Conservation (phyloP, 306 rosid genomes). For the Dalbergia oliveri region DNA sequence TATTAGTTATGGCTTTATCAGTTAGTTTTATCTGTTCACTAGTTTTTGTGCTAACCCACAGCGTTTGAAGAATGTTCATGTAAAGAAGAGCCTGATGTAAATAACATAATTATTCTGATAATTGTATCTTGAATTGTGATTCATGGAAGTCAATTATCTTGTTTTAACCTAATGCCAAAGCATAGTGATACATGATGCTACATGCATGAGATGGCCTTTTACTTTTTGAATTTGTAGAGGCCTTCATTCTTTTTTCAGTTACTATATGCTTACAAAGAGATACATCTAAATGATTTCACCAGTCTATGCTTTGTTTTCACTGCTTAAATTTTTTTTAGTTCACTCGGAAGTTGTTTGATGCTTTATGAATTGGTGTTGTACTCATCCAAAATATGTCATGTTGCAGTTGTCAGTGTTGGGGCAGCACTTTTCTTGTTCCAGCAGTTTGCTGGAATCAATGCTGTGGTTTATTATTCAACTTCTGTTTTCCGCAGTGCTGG, state of each 20-base stretch:
- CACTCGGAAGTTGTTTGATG: not conserved
- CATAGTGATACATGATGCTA: not conserved
- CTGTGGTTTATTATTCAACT: conserved; percentile 95
- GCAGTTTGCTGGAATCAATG: conserved; percentile 97
- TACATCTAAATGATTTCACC: conserved; percentile 2
- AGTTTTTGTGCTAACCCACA: not conserved
- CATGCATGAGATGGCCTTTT: not conserved
- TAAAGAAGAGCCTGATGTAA: not conserved
- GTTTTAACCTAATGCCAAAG: not conserved
- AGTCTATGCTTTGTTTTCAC: not conserved
- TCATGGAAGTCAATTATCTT: conserved; percentile 34
- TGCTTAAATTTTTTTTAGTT: conserved; percentile 10
- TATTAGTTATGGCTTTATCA: conserved; percentile 1
- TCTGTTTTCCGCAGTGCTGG: conserved; percentile 95
- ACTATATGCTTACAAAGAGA: not conserved
- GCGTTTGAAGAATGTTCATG: not conserved
- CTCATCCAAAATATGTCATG: conserved; percentile 42
- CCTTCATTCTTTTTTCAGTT: not conserved
- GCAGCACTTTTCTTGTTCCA: conserved; percentile 88
- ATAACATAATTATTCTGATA: not conserved
- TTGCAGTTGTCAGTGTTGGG: conserved; percentile 91
- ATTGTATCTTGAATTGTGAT: not conserved
- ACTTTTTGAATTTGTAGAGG: not conserved
- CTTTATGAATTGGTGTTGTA: conserved; percentile 26
- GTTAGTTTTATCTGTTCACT: conserved; percentile 16